Conservation (phyloP, 345 rosid genomes). For the Salix caprea region DNA sequence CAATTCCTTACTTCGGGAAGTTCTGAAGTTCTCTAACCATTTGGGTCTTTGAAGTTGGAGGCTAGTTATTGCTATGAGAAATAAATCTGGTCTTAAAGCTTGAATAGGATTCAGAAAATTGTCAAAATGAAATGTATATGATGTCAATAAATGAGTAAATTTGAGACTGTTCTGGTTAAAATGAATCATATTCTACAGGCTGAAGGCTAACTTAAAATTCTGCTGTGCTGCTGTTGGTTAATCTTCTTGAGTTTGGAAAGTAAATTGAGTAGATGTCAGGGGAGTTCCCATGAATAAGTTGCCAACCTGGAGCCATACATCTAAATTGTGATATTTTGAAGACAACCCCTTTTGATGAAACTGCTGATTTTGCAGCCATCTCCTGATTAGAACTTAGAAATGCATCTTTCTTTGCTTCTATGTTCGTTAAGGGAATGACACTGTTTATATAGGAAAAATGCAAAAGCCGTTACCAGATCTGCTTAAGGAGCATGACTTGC, state of each 20-base stretch:
- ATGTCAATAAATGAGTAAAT: background rate
- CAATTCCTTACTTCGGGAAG: background rate
- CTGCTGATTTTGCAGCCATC: background rate
- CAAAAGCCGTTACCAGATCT: slow-evolving; percentile 87
- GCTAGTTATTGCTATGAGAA: background rate
- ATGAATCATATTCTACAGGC: background rate
- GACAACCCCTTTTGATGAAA: background rate
- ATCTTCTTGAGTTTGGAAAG: background rate
- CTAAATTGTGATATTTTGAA: background rate
- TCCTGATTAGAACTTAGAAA: background rate
- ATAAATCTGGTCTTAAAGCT: background rate
- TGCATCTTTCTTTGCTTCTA: background rate
- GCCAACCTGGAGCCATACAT: background rate
- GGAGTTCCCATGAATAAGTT: background rate
- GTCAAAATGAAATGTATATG: background rate
- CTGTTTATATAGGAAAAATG: slow-evolving; percentile 66
- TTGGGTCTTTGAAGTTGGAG: background rate
- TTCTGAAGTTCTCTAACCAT: background rate
- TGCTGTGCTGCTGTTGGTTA: background rate
- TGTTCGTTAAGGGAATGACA: background rate
- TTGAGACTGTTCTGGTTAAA: background rate
- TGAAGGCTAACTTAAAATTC: background rate
- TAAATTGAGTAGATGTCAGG: background rate
- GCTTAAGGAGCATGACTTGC: slow-evolving; percentile 72
- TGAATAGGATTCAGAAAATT: background rate